Conservation (phyloP, 345 rosid species). For the Dimocarpus longan region DNA sequence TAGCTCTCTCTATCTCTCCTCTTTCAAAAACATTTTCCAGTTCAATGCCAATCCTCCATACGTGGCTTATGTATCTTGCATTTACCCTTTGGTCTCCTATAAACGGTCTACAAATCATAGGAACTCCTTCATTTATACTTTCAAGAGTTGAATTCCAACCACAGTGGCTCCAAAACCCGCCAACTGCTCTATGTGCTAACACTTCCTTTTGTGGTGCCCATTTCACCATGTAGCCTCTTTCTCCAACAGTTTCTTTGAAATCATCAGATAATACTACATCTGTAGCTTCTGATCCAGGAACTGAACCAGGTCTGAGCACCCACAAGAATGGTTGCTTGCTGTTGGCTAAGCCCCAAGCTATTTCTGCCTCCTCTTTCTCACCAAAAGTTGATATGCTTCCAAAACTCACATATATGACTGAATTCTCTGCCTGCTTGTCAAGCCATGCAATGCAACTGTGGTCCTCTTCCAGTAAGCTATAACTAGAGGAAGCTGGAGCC, state of each 20-base stretch:
- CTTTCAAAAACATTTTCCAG: too few relatives aligned
- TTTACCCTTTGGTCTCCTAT: too few relatives aligned
- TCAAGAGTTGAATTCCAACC: conserved; percentile 4
- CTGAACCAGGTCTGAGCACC: conserved; percentile 39
- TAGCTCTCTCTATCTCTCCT: too few relatives aligned
- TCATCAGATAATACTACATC: conserved; percentile 20
- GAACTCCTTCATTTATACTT: too few relatives aligned
- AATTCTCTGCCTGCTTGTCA: conserved; percentile 32
- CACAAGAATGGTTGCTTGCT: conserved; percentile 42
- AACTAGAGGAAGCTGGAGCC: background rate
- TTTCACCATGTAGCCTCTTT: conserved; percentile 19
- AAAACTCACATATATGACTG: conserved; percentile 38
- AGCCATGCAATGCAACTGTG: conserved; percentile 39
- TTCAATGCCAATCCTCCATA: too few relatives aligned
- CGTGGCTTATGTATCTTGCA: too few relatives aligned
- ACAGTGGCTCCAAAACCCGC: conserved; percentile 15
- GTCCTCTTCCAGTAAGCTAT: conserved; percentile 31
- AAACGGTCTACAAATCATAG: too few relatives aligned
- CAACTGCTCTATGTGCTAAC: background rate
- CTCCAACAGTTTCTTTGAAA: conserved; percentile 16
- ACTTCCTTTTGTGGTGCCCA: conserved; percentile 7
- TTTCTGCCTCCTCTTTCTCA: conserved; percentile 29
- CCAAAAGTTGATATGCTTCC: conserved; percentile 31
- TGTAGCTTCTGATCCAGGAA: conserved; percentile 6
- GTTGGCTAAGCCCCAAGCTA: conserved; percentile 37